Conservation (phyloP, 371 early-diverging fungal genomes). For the Conidiobolus coronatus region DNA sequence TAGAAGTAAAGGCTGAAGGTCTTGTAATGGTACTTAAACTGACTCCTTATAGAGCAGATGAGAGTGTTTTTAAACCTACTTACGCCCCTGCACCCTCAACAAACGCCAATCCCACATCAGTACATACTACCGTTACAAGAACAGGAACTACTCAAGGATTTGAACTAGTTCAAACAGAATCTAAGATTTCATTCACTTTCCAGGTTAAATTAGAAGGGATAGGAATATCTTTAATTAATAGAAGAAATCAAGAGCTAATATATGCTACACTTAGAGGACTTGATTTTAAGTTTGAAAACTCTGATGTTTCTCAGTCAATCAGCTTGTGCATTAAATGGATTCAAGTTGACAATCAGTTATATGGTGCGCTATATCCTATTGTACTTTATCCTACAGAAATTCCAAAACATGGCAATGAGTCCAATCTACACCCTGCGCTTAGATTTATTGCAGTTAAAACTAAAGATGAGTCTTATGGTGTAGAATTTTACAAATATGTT, state of each 20-base stretch:
- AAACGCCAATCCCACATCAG: background rate
- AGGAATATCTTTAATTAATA: conserved; percentile 69
- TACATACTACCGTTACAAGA: background rate
- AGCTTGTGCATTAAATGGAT: conserved; percentile 67
- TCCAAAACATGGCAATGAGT: conserved; percentile 30
- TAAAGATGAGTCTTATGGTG: conserved; percentile 69
- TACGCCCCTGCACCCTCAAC: conserved; percentile 9
- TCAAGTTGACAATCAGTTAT: conserved; percentile 83
- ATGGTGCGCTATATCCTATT: conserved; percentile 62
- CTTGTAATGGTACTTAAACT: conserved; percentile 56
- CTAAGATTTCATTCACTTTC: conserved; percentile 29
- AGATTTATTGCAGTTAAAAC: conserved; percentile 37
- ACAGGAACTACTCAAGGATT: conserved; percentile 20
- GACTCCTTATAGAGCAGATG: conserved; percentile 35
- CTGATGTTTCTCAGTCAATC: conserved; percentile 43
- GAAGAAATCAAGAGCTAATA: conserved; percentile 40
- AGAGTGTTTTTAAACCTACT: conserved; percentile 27
- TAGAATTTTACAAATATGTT: conserved; percentile 77
- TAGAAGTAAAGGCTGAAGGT: conserved; percentile 70
- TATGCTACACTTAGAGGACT: conserved; percentile 58
- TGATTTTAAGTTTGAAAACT: conserved; percentile 46
- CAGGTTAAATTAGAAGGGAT: conserved; percentile 60
- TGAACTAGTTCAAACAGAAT: conserved; percentile 23
- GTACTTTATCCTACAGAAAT: conserved; percentile 77
- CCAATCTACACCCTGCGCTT: conserved; percentile 29